phyloP scores from a whole-genome alignment of 73 alveolate genomes.

The Blepharisma stoltei region DNA sequence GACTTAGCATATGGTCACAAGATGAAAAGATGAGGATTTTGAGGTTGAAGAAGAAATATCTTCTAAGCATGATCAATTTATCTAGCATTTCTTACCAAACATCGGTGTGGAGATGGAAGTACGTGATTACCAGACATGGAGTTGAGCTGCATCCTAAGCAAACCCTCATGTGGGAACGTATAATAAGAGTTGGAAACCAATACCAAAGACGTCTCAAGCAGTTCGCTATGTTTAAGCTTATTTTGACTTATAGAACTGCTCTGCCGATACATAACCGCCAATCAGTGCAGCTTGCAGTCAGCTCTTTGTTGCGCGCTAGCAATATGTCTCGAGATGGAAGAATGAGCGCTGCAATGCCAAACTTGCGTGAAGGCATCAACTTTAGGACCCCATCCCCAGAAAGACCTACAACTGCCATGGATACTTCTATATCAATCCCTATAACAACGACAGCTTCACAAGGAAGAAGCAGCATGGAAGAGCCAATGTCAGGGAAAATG shows the following conservation, averaged over 20 bases:
- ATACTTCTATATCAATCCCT: too few relatives aligned
- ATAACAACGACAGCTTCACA: not conserved
- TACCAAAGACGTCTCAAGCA: constrained; percentile 16
- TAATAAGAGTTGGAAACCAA: not conserved
- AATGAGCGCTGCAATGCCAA: too few relatives aligned
- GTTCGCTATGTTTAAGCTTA: constrained; percentile 12
- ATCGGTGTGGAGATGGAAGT: constrained; percentile 18
- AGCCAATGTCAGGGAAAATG: not conserved
- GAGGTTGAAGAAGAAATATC: not conserved
- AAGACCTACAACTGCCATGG: not conserved
- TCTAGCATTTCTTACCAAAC: not conserved
- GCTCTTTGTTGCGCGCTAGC: not conserved
- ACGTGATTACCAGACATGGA: not conserved
- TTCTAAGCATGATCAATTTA: not conserved
- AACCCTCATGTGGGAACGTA: not conserved
- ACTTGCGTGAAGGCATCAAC: too few relatives aligned
- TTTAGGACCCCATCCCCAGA: not conserved
- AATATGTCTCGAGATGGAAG: too few relatives aligned
- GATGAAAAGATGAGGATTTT: not conserved
- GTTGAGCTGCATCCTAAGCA: constrained; percentile 14
- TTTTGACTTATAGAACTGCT: not conserved
- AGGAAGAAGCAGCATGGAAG: constrained; percentile 21
- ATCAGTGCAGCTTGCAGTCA: constrained; percentile 1
- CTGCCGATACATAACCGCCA: too few relatives aligned
- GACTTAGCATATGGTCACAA: constrained; percentile 2